Percentiles rank a stretch among this genome's conserved stretches.
Conservation (phyloP, 202 grass and related monocot species). For the Zizania palustris region DNA sequence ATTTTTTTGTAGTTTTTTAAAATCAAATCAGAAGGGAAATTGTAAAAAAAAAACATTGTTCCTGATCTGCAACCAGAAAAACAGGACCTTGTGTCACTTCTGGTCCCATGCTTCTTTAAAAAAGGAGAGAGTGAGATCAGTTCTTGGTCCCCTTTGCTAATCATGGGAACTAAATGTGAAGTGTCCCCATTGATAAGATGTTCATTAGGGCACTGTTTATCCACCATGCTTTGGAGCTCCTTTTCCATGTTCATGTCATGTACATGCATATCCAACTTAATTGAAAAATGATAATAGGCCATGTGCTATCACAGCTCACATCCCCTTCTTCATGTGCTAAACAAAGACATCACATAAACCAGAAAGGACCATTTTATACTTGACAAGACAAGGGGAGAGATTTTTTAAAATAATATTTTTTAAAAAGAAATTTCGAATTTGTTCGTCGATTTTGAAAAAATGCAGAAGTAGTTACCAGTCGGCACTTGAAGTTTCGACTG, state of each 20-base stretch:
- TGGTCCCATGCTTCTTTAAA: background rate
- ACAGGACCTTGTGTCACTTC: background rate
- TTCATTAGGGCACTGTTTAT: background rate
- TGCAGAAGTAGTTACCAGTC: too few species aligned
- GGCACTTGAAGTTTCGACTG: too few species aligned
- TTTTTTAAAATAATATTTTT: too few species aligned
- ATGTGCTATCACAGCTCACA: background rate
- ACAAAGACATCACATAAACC: background rate
- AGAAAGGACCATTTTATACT: background rate
- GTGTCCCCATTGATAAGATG: background rate
- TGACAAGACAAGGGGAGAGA: slow-evolving; percentile 27
- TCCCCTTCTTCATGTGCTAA: background rate
- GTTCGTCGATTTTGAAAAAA: too few species aligned
- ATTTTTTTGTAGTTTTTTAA: too few species aligned
- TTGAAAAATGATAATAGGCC: background rate
- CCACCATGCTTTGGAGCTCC: background rate
- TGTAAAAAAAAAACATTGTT: too few species aligned
- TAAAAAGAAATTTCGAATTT: too few species aligned
- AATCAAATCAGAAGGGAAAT: too few species aligned
- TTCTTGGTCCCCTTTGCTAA: background rate
- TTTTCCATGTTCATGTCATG: too few species aligned
- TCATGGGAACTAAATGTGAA: background rate
- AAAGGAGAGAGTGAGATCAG: background rate
- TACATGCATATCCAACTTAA: background rate
- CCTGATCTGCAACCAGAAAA: background rate